Evolutionary conservation across 176 grass and related monocot genomes (phyloP), one percentile per base, ranked within the genome.

Genomic region (Eleusine indica): DNA sequence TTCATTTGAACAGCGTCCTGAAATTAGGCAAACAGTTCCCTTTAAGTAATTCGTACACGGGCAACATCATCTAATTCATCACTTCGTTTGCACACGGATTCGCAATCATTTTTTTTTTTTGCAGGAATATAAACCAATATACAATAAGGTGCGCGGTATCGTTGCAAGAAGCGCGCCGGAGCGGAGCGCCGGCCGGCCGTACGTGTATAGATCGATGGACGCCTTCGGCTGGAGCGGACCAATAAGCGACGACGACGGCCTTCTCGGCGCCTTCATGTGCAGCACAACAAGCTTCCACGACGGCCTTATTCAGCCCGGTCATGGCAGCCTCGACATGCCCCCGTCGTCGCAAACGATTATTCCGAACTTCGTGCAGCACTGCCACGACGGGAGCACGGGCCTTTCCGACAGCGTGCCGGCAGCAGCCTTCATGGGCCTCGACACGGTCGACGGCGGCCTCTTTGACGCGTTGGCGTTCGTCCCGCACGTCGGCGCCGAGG

Each of bases 181-280:
- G 77, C 40, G 38, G 17, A 40, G 73, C 28, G 43, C 54, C 63
- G 19, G 40, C 52, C 3, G 40, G 40, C 1, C 32, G 40, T 46
- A 19, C 18, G 19, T 49, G 21, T 56, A 28, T 15, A 85, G 49
- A 90, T 75, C 84, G 69, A 90, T 90, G 88, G 84, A 87, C 42
- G 74, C 54, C 84, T 87, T 90, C 75, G 41, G 68, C 39, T 86
- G 84, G 88, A 82, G 68, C 49, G 37, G 75, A 68, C 84, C 69
- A 25, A 61, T 37, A 44, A 44, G 13, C 64, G 71, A 86, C 62
- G 71, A 89, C 43, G 80, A 79, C 32, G 75, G 42, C 80, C 80
- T 76, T 51, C 84, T 87, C 19, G n/a, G 68, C 7, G 75, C 44
- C 0, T 75, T 80, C 40, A 15, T 90, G 12, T 51, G 80, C 52